A percentile compares a stretch with the other conserved stretches of the same genome.
Evolutionary conservation across 495 filamentous ascomycete genomes (phyloP).

Genomic region (Parmelia sp.): DNA sequence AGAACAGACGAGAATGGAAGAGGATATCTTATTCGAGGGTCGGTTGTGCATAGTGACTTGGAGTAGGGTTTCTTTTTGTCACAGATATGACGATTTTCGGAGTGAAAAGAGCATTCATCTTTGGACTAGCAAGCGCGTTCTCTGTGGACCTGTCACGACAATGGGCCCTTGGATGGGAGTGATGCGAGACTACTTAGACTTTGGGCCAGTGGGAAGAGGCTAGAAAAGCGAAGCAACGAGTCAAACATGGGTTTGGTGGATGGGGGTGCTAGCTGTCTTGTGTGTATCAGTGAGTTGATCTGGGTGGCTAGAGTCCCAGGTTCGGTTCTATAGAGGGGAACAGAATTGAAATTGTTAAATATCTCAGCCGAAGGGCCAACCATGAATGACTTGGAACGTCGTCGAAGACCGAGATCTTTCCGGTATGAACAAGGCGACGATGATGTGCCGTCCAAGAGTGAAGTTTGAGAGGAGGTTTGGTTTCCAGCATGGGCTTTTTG

Average conservation of each 20-base stretch:
- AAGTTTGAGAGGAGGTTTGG: not conserved
- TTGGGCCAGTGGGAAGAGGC: not conserved
- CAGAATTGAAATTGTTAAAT: slow-evolving; percentile 1
- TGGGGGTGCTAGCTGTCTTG: not conserved
- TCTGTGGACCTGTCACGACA: not conserved
- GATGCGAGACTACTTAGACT: not conserved
- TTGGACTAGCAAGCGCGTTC: not conserved
- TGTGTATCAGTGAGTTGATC: not conserved
- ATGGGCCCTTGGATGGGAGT: not conserved
- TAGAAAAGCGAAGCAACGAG: not conserved
- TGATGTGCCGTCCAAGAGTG: not conserved
- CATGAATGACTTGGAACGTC: not conserved
- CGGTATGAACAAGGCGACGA: not conserved
- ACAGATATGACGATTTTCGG: not conserved
- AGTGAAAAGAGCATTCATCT: not conserved
- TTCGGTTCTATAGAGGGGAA: not conserved
- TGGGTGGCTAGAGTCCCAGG: not conserved
- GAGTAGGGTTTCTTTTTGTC: not conserved
- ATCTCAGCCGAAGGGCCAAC: not conserved
- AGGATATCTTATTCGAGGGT: not conserved
- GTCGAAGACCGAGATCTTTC: not conserved
- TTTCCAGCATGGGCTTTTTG: not conserved
- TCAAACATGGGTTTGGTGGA: not conserved
- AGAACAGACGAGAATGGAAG: not conserved
- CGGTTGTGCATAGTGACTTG: not conserved